These are phyloP conservation scores for Citrus sinensis DNA, from an alignment of 345 rosid genomes.

Conservation along the genomic window DVS_A1.0 CM039163.1:8571501-8572000, in stretches of 20 bases:
- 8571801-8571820: background rate
- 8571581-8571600: too few species aligned
- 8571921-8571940: constrained; percentile 1
- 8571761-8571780: background rate
- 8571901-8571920: background rate
- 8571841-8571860: background rate
- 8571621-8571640: background rate
- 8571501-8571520: too few species aligned
- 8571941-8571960: background rate
- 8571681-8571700: background rate
- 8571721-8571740: background rate
- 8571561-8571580: background rate
- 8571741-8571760: too few species aligned
- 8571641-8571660: background rate
- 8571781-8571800: background rate
- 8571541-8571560: background rate
- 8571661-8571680: background rate
- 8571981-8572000: constrained; percentile 53
- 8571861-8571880: background rate
- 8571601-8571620: too few species aligned
- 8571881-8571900: background rate
- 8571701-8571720: background rate
- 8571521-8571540: too few species aligned
- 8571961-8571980: background rate
- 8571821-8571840: background rate